phyloP scores from a whole-genome alignment of 2,329 filamentous ascomycete genomes.

The Hymenoscyphus linearis region DNA sequence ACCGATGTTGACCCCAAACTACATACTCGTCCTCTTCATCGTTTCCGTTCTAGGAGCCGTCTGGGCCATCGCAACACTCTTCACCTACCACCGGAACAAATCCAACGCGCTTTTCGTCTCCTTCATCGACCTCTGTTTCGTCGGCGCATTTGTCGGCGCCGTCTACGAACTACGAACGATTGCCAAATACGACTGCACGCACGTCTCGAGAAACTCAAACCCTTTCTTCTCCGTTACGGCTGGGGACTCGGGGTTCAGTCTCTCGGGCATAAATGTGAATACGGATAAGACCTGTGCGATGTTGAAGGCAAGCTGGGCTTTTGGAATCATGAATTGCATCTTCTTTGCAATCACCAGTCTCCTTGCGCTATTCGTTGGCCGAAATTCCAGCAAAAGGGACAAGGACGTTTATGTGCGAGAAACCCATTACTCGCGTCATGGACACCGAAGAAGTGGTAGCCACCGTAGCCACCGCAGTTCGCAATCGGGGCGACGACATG shows the following conservation, averaged over 20 bases:
- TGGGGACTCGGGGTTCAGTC: constrained; percentile 51
- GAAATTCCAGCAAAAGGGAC: neutral
- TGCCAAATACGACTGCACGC: constrained; percentile 60
- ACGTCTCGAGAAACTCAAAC: constrained; percentile 41
- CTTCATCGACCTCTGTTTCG: constrained; percentile 54
- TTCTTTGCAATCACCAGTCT: constrained; percentile 76
- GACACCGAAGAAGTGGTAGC: constrained; percentile 27
- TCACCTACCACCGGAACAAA: constrained; percentile 59
- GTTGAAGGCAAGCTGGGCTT: constrained; percentile 85
- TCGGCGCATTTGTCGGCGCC: constrained; percentile 58
- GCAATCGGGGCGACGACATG: constrained; percentile 23
- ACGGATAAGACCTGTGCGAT: constrained; percentile 78
- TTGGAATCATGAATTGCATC: constrained; percentile 81
- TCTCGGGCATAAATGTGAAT: constrained; percentile 47
- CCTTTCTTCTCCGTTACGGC: constrained; percentile 52
- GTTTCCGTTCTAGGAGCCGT: constrained; percentile 57
- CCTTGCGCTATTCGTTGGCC: constrained; percentile 48
- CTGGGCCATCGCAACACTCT: constrained; percentile 61
- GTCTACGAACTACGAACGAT: constrained; percentile 57
- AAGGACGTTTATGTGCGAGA: constrained; percentile 26
- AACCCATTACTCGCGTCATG: constrained; percentile 27
- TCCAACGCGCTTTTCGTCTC: constrained; percentile 57
- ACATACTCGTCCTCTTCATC: constrained; percentile 64
- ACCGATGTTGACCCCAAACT: constrained; percentile 49
- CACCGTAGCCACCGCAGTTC: constrained; percentile 28